These are phyloP conservation scores for Stylosanthes scabra DNA, from an alignment of 331 rosid species.

Conservation along the genomic window DNA sequence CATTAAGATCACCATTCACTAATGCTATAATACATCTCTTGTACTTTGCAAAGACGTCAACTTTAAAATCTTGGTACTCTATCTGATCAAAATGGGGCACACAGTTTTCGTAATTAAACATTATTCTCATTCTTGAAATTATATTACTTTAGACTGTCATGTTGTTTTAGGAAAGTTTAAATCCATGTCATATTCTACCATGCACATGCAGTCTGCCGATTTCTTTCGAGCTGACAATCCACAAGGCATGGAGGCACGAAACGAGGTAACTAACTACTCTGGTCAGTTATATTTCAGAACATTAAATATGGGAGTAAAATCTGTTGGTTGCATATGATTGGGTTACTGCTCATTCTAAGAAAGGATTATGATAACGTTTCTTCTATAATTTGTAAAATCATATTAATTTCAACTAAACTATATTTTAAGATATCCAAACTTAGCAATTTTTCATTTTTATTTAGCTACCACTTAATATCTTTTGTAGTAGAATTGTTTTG, in stretches of 20 bases:
- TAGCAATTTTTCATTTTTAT: background rate
- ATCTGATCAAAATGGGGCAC: conserved; percentile 21
- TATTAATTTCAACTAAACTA: conserved; percentile 9
- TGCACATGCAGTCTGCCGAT: conserved; percentile 91
- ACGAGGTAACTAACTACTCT: conserved; percentile 76
- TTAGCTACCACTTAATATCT: conserved; percentile 19
- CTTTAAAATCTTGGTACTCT: conserved; percentile 3
- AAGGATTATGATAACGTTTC: conserved; percentile 21
- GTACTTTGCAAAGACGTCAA: conserved; percentile 25
- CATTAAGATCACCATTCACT: background rate
- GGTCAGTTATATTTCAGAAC: conserved; percentile 12
- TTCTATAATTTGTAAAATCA: background rate
- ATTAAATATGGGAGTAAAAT: conserved; percentile 12
- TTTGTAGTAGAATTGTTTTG: background rate
- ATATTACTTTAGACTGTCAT: conserved; percentile 2
- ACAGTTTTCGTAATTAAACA: conserved; percentile 5
- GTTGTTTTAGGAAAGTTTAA: conserved; percentile 21
- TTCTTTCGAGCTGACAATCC: conserved; percentile 98
- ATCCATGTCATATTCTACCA: conserved; percentile 30
- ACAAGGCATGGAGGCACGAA: conserved; percentile 96
- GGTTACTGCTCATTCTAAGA: background rate
- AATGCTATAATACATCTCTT: conserved; percentile 14
- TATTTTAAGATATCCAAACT: background rate
- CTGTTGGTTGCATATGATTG: conserved; percentile 1
- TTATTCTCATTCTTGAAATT: conserved; percentile 25